Evolutionary conservation across 768 basidiomycete species (phyloP).

Genomic region (Boletus vermiculosoides): DNA sequence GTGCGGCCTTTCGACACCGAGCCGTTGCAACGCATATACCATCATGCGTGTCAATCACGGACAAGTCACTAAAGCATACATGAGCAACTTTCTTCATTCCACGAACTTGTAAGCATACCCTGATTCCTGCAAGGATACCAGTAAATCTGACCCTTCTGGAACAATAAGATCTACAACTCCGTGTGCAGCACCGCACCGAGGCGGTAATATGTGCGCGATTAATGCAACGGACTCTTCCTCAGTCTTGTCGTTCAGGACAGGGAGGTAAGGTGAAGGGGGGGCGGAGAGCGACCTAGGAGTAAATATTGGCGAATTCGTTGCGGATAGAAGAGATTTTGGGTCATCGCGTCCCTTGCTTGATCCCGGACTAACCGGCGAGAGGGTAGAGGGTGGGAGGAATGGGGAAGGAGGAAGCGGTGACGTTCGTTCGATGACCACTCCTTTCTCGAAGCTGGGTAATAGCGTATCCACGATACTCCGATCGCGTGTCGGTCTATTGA

Average conservation of each 20-base stretch:
- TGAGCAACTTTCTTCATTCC: slow-evolving; percentile 4
- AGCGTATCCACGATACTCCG: slow-evolving; percentile 33
- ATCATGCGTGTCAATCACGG: slow-evolving; percentile 54
- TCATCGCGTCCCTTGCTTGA: slow-evolving; percentile 27
- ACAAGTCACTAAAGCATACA: slow-evolving; percentile 45
- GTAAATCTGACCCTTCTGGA: slow-evolving; percentile 40
- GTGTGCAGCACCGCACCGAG: slow-evolving; percentile 37
- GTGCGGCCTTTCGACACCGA: slow-evolving; percentile 10
- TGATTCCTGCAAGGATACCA: slow-evolving; percentile 58
- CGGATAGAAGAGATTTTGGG: slow-evolving; percentile 46
- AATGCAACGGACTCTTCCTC: slow-evolving; percentile 20
- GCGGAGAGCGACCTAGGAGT: slow-evolving; percentile 39
- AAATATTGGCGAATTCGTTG: slow-evolving; percentile 43
- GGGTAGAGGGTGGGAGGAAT: neutral
- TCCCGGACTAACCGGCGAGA: slow-evolving; percentile 14
- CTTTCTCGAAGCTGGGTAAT: slow-evolving; percentile 32
- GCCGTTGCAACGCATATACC: slow-evolving; percentile 36
- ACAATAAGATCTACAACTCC: slow-evolving; percentile 47
- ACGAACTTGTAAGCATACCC: slow-evolving; percentile 47
- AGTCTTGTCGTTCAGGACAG: slow-evolving; percentile 12
- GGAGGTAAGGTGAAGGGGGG: slow-evolving; percentile 32
- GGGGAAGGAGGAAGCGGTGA: slow-evolving; percentile 16
- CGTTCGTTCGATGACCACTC: slow-evolving; percentile 22
- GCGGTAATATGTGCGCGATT: slow-evolving; percentile 45
- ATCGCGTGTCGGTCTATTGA: slow-evolving; percentile 33